A percentile compares a stretch with the other conserved stretches of the same genome.
These are phyloP conservation scores for Starmerella etchellsii DNA, from an alignment of 805 yeast genomes.

Conservation along the genomic window DNA sequence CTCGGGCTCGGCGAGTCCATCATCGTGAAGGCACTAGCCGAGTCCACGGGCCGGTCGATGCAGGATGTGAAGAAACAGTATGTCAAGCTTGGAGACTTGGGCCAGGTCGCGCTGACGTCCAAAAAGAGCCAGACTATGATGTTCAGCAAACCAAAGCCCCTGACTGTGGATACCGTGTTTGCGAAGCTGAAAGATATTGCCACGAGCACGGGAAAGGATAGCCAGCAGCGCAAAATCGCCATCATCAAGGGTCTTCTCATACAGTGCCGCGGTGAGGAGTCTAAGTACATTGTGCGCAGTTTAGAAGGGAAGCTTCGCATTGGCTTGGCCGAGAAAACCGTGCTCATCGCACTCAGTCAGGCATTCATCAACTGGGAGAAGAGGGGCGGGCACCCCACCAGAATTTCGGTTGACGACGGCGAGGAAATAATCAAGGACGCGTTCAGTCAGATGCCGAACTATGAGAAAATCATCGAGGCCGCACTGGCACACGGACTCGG, in stretches of 20 bases:
- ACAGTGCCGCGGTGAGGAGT: slow-evolving; percentile 74
- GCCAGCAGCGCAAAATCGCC: slow-evolving; percentile 65
- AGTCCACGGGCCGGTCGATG: slow-evolving; percentile 71
- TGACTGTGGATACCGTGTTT: slow-evolving; percentile 65
- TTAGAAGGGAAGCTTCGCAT: slow-evolving; percentile 87
- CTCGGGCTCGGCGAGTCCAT: slow-evolving; percentile 87
- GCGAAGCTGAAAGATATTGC: slow-evolving; percentile 66
- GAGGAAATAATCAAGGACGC: slow-evolving; percentile 61
- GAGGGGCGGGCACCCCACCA: slow-evolving; percentile 11
- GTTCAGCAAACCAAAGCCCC: slow-evolving; percentile 71
- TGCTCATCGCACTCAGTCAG: slow-evolving; percentile 68
- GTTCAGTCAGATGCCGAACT: slow-evolving; percentile 80
- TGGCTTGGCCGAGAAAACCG: slow-evolving; percentile 89
- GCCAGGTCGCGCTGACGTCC: slow-evolving; percentile 73
- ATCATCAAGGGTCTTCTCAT: slow-evolving; percentile 74
- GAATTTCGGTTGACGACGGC: slow-evolving; percentile 5
- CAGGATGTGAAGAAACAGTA: slow-evolving; percentile 62
- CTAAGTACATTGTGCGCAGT: slow-evolving; percentile 79
- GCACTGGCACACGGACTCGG: slow-evolving; percentile 57
- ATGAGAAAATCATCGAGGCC: slow-evolving; percentile 59
- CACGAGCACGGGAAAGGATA: slow-evolving; percentile 58
- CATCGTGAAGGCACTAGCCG: slow-evolving; percentile 75
- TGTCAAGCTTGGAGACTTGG: slow-evolving; percentile 76
- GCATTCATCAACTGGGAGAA: slow-evolving; percentile 57
- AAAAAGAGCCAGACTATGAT: slow-evolving; percentile 78